phyloP scores from a whole-genome alignment of 2,329 filamentous ascomycete species.

The Verticillium alfalfae region DNA sequence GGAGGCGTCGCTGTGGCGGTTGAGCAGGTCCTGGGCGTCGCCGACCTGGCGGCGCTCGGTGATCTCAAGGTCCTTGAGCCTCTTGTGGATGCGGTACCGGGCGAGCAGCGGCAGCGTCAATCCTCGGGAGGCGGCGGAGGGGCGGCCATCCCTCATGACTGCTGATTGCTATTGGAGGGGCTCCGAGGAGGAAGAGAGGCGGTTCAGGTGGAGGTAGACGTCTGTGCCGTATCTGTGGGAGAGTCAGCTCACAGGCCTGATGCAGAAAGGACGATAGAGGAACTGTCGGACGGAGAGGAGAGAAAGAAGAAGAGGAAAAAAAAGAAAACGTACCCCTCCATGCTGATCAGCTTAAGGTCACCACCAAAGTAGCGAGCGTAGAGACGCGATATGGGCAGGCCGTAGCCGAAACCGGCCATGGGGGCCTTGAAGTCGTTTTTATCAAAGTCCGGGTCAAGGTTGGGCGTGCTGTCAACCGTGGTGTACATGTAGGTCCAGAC shows the following conservation, averaged over 20 bases:
- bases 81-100: conserved; percentile 58
- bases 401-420: conserved; percentile 99
- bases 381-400: conserved; percentile 84
- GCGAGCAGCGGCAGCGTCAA: conserved; percentile 54
- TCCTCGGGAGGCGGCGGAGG: conserved; percentile 46
- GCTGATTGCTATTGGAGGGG: conserved; percentile 92
- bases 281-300: not conserved
- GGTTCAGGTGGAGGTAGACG: conserved; percentile 95
- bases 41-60: conserved; percentile 87
- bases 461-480: conserved; percentile 92
- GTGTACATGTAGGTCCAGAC: conserved; percentile 99
- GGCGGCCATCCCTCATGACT: conserved; percentile 67
- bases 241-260: not conserved
- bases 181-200: conserved; percentile 90
- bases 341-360: conserved; percentile 94
- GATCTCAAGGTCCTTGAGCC: conserved; percentile 67
- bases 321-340: conserved; percentile 77
- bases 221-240: conserved; percentile 82
- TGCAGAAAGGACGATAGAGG: too few relatives aligned
- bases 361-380: conserved; percentile 98
- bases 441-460: conserved; percentile 93
- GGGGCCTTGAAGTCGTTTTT: conserved; percentile 99
- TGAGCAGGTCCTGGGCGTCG: conserved; percentile 74
- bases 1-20: conserved; percentile 31
- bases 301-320: conserved; percentile 1